These are phyloP conservation scores for Crassisporium funariophilum DNA, from an alignment of 768 basidiomycete species.

Conservation along the genomic window DNA sequence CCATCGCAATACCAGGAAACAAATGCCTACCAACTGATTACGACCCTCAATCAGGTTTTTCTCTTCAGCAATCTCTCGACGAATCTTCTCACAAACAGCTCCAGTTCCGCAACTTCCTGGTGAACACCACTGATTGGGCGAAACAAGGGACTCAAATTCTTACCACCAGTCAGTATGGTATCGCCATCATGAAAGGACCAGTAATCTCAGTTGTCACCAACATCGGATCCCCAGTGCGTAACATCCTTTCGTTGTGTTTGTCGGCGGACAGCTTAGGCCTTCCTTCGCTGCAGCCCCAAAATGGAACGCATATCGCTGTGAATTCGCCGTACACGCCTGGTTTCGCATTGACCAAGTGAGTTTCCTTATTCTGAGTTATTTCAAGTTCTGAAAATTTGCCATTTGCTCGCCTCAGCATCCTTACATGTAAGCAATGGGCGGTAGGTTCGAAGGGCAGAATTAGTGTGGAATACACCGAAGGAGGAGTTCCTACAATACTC, in stretches of 20 bases:
- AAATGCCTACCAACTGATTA: slow-evolving; percentile 56
- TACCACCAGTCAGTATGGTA: slow-evolving; percentile 46
- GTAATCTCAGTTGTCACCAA: slow-evolving; percentile 68
- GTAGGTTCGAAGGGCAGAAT: slow-evolving; percentile 68
- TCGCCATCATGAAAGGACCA: slow-evolving; percentile 67
- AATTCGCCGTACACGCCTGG: slow-evolving; percentile 52
- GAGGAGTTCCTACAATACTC: slow-evolving; percentile 63
- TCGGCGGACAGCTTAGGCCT: too few species aligned
- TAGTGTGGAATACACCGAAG: slow-evolving; percentile 61
- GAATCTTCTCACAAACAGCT: slow-evolving; percentile 1
- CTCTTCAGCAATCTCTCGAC: neutral
- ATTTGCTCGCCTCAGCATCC: slow-evolving; percentile 42
- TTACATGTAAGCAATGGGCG: slow-evolving; percentile 67
- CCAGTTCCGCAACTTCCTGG: slow-evolving; percentile 67
- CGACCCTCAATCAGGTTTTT: slow-evolving; percentile 59
- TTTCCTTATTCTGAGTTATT: slow-evolving; percentile 6
- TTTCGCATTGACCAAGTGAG: slow-evolving; percentile 60
- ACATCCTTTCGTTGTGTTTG: neutral
- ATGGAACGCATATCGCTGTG: slow-evolving; percentile 56
- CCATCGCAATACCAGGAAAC: slow-evolving; percentile 64
- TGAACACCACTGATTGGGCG: slow-evolving; percentile 57
- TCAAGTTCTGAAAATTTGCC: neutral
- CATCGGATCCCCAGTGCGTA: slow-evolving; percentile 69
- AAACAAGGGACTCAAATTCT: slow-evolving; percentile 54
- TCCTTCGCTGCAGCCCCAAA: slow-evolving; percentile 46